These are phyloP conservation scores for Aspergillus amoenus DNA, from an alignment of 2,329 filamentous ascomycete genomes.

Conservation along the genomic window DNA sequence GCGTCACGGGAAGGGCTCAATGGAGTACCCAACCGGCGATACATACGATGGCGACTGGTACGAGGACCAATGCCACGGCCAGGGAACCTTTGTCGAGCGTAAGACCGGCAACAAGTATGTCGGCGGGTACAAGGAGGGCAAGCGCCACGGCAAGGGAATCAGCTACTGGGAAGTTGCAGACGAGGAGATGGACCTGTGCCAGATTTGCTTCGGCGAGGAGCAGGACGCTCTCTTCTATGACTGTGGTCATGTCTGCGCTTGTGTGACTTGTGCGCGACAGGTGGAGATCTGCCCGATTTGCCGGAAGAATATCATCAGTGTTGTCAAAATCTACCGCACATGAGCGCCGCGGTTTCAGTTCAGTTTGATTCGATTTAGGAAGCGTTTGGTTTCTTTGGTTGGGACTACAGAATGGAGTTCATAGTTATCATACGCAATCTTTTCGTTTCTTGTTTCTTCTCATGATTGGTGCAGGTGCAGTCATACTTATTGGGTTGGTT, in stretches of 20 bases:
- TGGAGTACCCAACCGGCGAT: slow-evolving; percentile 57
- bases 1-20: slow-evolving; percentile 56
- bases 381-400: neutral
- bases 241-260: slow-evolving; percentile 64
- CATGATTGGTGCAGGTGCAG: neutral
- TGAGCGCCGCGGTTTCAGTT: neutral
- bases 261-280: slow-evolving; percentile 58
- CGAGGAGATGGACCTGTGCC: slow-evolving; percentile 59
- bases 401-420: neutral
- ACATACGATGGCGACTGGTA: slow-evolving; percentile 49
- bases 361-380: neutral
- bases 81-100: slow-evolving; percentile 57
- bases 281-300: slow-evolving; percentile 63
- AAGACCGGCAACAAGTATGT: slow-evolving; percentile 61
- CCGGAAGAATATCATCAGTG: slow-evolving; percentile 55
- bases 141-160: slow-evolving; percentile 61
- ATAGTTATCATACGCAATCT: neutral
- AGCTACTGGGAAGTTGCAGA: slow-evolving; percentile 63
- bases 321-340: slow-evolving; percentile 58
- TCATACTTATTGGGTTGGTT: neutral
- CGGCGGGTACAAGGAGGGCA: slow-evolving; percentile 61
- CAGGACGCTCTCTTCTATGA: slow-evolving; percentile 62
- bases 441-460: neutral
- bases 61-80: slow-evolving; percentile 52
- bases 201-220: slow-evolving; percentile 62